Conservation (phyloP, 176 grass and related monocot species). For the Carex kokanica region DNA sequence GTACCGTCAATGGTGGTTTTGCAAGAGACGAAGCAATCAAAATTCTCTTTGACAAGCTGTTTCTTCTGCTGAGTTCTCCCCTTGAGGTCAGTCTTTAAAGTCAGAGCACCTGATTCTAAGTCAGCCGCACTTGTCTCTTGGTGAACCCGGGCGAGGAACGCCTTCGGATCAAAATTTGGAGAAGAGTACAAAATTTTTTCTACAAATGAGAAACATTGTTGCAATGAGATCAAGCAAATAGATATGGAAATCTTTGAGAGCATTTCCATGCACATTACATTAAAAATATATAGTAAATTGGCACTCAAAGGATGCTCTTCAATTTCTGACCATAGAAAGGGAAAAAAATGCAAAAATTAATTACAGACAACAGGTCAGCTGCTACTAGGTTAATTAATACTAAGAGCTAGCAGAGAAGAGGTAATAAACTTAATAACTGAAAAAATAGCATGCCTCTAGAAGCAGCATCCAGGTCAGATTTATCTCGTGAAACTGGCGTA, state of each 20-base stretch:
- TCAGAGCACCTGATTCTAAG: slow-evolving; percentile 91
- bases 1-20: slow-evolving; percentile 99
- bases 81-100: slow-evolving; percentile 97
- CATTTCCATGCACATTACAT: neutral
- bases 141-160: slow-evolving; percentile 91
- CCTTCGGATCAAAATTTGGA: slow-evolving; percentile 89
- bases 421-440: slow-evolving; percentile 24
- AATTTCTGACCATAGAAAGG: neutral
- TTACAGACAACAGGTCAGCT: neutral
- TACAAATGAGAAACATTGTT: slow-evolving; percentile 36
- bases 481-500: slow-evolving; percentile 90
- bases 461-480: slow-evolving; percentile 68
- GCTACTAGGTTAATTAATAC: slow-evolving; percentile 4
- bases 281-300: neutral
- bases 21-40: slow-evolving; percentile 99
- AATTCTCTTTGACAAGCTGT: slow-evolving; percentile 98
- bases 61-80: slow-evolving; percentile 98
- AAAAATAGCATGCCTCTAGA: slow-evolving; percentile 62
- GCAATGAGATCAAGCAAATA: neutral
- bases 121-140: slow-evolving; percentile 92
- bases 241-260: neutral
- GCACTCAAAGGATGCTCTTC: neutral
- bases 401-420: neutral
- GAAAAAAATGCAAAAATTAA: neutral
- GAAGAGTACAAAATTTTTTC: slow-evolving; percentile 96